These are phyloP conservation scores for Venturia asperata DNA, from an alignment of 2,329 filamentous ascomycete species.

Conservation along the genomic window DNA sequence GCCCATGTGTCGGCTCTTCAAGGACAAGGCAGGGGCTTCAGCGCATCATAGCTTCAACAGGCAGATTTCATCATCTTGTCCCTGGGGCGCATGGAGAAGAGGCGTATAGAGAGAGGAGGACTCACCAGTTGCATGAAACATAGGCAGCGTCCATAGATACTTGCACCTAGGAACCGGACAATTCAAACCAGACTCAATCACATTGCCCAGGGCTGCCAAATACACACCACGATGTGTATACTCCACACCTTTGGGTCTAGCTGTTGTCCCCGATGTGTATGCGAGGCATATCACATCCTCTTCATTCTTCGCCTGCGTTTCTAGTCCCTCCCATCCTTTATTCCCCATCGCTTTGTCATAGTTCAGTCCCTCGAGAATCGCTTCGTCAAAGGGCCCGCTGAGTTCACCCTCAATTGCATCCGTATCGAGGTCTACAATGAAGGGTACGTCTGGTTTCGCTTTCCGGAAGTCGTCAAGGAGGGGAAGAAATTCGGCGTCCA, in stretches of 20 bases:
- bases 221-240: slow-evolving; percentile 87
- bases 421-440: slow-evolving; percentile 80
- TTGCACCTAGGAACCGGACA: slow-evolving; percentile 49
- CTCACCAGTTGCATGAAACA: slow-evolving; percentile 62
- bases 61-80: background rate
- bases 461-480: slow-evolving; percentile 62
- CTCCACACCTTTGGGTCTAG: slow-evolving; percentile 83
- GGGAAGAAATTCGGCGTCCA: slow-evolving; percentile 69
- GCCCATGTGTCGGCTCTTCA: background rate
- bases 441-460: slow-evolving; percentile 54
- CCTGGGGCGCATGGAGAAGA: slow-evolving; percentile 22
- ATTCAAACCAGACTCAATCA: slow-evolving; percentile 84
- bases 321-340: slow-evolving; percentile 70
- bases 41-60: background rate
- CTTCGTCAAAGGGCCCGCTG: slow-evolving; percentile 74
- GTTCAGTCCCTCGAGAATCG: slow-evolving; percentile 70
- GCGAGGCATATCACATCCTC: slow-evolving; percentile 78
- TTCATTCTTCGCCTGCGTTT: slow-evolving; percentile 64
- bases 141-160: slow-evolving; percentile 87
- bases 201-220: slow-evolving; percentile 73
- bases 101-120: slow-evolving; percentile 17
- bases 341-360: slow-evolving; percentile 60
- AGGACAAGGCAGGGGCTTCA: too few relatives aligned
- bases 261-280: slow-evolving; percentile 91
- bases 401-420: slow-evolving; percentile 67